Evolutionary conservation across 495 filamentous ascomycete species (phyloP), one percentile per base, ranked within the genome.

Genomic region (Tuber microsphaerosporum): DNA sequence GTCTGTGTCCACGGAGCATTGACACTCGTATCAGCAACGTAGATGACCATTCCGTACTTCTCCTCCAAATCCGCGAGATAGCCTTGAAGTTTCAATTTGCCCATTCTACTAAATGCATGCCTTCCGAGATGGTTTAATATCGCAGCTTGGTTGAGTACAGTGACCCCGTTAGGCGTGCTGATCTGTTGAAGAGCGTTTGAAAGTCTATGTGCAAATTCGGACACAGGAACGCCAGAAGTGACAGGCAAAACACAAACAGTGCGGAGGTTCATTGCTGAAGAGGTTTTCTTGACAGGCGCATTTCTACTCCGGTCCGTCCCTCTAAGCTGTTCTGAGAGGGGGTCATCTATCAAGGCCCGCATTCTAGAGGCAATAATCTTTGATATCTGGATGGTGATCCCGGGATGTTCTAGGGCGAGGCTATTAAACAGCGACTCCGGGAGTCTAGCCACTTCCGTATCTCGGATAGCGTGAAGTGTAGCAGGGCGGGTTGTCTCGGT

Each of bases 1-100:
- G 95, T 98, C 83, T 97, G 94, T 4, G 95, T 99, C 95, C 95
- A 99, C 16, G 95, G 95, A 0, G 96, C 89, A 82, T 96, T 97
- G 74, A 97, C 93, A 75, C 90, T 96, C 43, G 94, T 98, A 81
- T 98, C 95, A n/a, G 94, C 95, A 73, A 99, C 92, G 82, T 99
- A 99, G 20, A 99, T 84, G 8, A 99, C 93, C 81, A 98, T 89
- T 1, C 96, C 93, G 80, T 96, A 99, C 81, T 97, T 97, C 84
- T 99, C 95, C 84, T 99, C 95, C 17, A 99, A 86, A 81, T 99
- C 95, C 16, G 96, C 96, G 45, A 99, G 88, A 82, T 99, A 97
- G 75, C 98, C 95, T 19, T 95, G 92, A 22, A 99, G 86, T 84
- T 97, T 98, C 45, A 99, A 87, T 82, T 97, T 98, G 2, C 95